Conservation (phyloP, 2,329 filamentous ascomycete genomes). For the Aspergillus novofumigatus region DNA sequence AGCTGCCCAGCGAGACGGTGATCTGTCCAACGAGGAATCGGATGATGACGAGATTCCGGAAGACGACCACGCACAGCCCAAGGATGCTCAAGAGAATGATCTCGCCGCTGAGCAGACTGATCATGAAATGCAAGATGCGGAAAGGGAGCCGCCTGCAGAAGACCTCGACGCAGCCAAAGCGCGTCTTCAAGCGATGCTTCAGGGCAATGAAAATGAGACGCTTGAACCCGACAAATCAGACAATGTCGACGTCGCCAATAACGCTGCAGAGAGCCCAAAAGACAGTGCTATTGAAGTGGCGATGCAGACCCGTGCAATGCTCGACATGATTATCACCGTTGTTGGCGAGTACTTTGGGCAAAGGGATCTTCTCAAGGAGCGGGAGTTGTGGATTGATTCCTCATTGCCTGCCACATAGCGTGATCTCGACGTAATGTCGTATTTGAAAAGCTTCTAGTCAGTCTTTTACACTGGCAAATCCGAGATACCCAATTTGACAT, state of each 20-base stretch:
- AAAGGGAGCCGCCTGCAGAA: slow-evolving; percentile 13
- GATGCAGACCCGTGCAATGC: slow-evolving; percentile 55
- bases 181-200: slow-evolving; percentile 41
- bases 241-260: slow-evolving; percentile 10
- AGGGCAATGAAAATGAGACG: slow-evolving; percentile 12
- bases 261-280: slow-evolving; percentile 19
- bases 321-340: slow-evolving; percentile 89
- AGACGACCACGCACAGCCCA: not conserved
- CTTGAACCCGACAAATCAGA: slow-evolving; percentile 12
- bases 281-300: slow-evolving; percentile 18
- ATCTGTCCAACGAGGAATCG: slow-evolving; percentile 21
- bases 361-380: slow-evolving; percentile 73
- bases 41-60: slow-evolving; percentile 9
- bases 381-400: slow-evolving; percentile 50
- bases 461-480: not conserved
- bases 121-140: slow-evolving; percentile 15
- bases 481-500: not conserved
- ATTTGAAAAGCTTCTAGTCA: not conserved
- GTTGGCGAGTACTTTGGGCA: slow-evolving; percentile 88
- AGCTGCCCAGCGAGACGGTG: slow-evolving; percentile 29
- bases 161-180: slow-evolving; percentile 49
- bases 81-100: slow-evolving; percentile 1
- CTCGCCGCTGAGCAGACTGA: slow-evolving; percentile 5
- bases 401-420: not conserved
- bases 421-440: not conserved